Conservation (phyloP, 2,329 filamentous ascomycete genomes). For the Penicillium sp. region DNA sequence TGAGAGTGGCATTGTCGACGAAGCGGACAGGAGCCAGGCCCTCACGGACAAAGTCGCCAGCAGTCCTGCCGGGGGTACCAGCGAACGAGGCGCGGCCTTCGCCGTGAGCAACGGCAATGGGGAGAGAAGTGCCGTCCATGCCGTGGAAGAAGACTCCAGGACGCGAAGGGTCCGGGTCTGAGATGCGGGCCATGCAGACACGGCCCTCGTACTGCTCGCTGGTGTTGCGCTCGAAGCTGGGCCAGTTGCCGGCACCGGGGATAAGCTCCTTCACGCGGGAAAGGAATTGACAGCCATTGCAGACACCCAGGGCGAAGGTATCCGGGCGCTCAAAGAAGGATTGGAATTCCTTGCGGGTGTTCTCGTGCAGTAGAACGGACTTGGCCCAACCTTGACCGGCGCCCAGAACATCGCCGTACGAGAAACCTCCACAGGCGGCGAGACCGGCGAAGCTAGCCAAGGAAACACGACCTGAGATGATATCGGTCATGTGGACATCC, state of each 20-base stretch:
- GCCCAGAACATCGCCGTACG: constrained; percentile 87
- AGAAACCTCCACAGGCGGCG: constrained; percentile 96
- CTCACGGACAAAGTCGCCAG: constrained; percentile 60
- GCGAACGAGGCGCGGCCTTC: constrained; percentile 81
- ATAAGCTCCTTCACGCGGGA: constrained; percentile 81
- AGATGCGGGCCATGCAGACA: constrained; percentile 81
- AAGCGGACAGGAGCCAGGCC: constrained; percentile 80
- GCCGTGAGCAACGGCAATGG: constrained; percentile 87
- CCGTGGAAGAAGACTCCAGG: constrained; percentile 87
- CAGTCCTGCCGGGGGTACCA: constrained; percentile 51
- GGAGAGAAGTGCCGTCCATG: constrained; percentile 80
- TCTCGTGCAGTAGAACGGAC: constrained; percentile 81
- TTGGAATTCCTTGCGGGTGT: constrained; percentile 77
- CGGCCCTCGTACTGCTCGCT: constrained; percentile 90
- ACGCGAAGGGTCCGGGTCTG: constrained; percentile 59
- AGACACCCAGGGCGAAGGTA: constrained; percentile 91
- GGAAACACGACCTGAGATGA: constrained; percentile 76
- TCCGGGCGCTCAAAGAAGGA: constrained; percentile 84
- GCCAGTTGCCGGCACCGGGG: constrained; percentile 81
- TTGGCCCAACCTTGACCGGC: constrained; percentile 98
- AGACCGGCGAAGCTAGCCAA: constrained; percentile 84
- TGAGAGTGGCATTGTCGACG: constrained; percentile 74
- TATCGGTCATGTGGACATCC: constrained; percentile 95
- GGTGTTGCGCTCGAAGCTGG: constrained; percentile 80
- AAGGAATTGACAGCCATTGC: constrained; percentile 97